A percentile compares a stretch with the other conserved stretches of the same genome.
phyloP scores from a whole-genome alignment of 352 stramenopile genomes.

The Globisporangium orthogonon region DNA sequence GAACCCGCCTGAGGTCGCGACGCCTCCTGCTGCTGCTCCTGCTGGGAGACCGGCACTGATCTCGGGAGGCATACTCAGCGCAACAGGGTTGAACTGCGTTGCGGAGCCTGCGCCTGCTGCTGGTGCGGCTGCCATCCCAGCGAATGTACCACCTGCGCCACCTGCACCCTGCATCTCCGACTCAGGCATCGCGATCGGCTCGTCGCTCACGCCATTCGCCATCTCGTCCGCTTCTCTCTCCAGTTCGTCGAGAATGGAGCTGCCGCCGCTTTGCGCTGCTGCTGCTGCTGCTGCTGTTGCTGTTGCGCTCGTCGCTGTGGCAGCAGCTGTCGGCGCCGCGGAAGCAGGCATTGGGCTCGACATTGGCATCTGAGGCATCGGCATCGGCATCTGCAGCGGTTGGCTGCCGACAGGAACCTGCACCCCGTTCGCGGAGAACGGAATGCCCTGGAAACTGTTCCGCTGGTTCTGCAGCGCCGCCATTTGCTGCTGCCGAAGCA shows the following conservation, averaged over 20 bases:
- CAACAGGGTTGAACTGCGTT: constrained; percentile 41
- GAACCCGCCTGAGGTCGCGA: constrained; percentile 25
- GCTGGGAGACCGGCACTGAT: constrained; percentile 36
- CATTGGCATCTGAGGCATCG: constrained; percentile 31
- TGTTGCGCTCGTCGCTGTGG: too few species aligned
- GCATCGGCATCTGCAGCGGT: constrained; percentile 50
- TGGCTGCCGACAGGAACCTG: constrained; percentile 32
- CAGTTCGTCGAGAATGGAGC: constrained; percentile 81
- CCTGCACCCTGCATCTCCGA: constrained; percentile 51
- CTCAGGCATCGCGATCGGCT: constrained; percentile 78
- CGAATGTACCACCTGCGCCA: constrained; percentile 8
- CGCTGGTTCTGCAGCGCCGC: constrained; percentile 66
- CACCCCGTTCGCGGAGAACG: constrained; percentile 35
- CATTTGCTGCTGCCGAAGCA: constrained; percentile 65
- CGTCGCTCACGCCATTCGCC: constrained; percentile 74
- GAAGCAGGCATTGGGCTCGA: constrained; percentile 12
- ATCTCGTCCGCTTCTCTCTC: constrained; percentile 85
- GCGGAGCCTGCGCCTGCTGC: constrained; percentile 17
- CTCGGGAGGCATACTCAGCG: constrained; percentile 69
- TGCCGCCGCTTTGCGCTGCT: constrained; percentile 22
- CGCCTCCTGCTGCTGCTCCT: constrained; percentile 11
- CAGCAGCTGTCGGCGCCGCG: constrained; percentile 16
- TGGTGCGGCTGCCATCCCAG: constrained; percentile 22
- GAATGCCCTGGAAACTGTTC: constrained; percentile 54
- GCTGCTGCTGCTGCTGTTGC: constrained; percentile 14